Evolutionary conservation across 2,329 filamentous ascomycete species (phyloP).

Genomic region (Diaporthe batatas): DNA sequence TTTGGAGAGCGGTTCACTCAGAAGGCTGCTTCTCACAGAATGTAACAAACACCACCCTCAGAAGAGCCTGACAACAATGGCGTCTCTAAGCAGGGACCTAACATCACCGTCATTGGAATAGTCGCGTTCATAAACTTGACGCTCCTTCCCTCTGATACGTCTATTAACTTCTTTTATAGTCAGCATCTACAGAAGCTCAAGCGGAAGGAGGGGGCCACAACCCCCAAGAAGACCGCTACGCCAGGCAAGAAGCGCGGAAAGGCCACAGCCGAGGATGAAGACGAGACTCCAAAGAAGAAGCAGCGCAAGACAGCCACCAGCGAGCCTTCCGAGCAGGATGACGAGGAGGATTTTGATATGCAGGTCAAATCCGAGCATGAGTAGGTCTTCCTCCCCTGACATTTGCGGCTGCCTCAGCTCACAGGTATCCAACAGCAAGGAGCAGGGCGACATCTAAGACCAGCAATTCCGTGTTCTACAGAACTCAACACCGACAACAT

Average conservation of each 20-base stretch:
- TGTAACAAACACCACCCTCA: conserved; percentile 27
- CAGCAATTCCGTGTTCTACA: not conserved
- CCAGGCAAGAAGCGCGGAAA: conserved; percentile 42
- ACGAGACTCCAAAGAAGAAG: conserved; percentile 13
- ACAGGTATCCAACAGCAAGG: conserved; percentile 29
- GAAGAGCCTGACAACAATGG: not conserved
- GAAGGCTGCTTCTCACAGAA: conserved; percentile 37
- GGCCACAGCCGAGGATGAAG: not conserved
- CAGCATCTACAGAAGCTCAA: conserved; percentile 54
- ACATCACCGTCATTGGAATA: not conserved
- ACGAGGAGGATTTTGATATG: conserved; percentile 1
- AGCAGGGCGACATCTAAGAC: conserved; percentile 32
- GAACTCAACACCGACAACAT: not conserved
- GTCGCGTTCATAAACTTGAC: too few species aligned
- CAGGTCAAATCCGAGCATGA: conserved; percentile 30
- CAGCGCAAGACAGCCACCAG: not conserved
- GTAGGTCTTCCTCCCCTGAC: conserved; percentile 18
- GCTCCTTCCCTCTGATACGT: not conserved
- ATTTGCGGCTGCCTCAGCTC: too few species aligned
- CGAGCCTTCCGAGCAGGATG: not conserved
- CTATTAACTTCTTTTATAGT: conserved; percentile 43
- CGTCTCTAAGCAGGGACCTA: conserved; percentile 20
- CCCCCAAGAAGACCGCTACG: conserved; percentile 41
- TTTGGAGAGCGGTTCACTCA: conserved; percentile 29
- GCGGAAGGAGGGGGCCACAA: conserved; percentile 46